Base-by-base conservation (phyloP, 169 alveolate species). In the Theileria sp. region DNA sequence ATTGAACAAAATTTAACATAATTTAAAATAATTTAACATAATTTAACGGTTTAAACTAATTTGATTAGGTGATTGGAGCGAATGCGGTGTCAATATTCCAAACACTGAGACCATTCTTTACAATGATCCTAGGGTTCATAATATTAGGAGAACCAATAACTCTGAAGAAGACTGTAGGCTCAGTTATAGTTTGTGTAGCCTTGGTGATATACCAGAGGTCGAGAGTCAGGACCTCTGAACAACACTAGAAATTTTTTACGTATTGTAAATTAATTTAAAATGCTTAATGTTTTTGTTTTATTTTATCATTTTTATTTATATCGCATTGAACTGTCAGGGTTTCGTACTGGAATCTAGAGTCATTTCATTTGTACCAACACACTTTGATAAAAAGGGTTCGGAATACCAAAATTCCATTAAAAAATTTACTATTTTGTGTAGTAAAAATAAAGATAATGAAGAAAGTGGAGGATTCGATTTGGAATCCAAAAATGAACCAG, bases 61-160 rank as follows among this genome's bases (percentile, higher is more conserved):
- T 15, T 80, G 77, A 23, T 70, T 81, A 60, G 84, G 73, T 77
- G 26, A 67, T 78, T 56, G 87, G 62, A 34, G 88, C 92, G 8
- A 79, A 75, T 21, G 82, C 78, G 10, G 90, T 86, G 32, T 75
- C 92, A 21, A 58, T 86, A 50, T 86, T 73, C 58, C 92, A 86
- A n/a, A 77, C 90, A 7, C 72, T 86, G 36, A 80, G 84, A 32
- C 92, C 92, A 15, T 83, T 75, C 12, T 81, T 86, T 23, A 86
- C 92, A 32, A 81, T 86, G 54, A 58, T 86, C 1, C 72, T 86
- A 23, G 92, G 87, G 23, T 64, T 66, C 34, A 69, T 86, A 13
- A 77, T 86, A 56, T 77, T 86, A 19, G 86, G 74, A 32, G 92
- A 86, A 62, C 61, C 56, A 30, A 81, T 86, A 34, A 83, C 83